These are phyloP conservation scores for Leccinum broughii DNA, from an alignment of 768 basidiomycete species.

Conservation along the genomic window DNA sequence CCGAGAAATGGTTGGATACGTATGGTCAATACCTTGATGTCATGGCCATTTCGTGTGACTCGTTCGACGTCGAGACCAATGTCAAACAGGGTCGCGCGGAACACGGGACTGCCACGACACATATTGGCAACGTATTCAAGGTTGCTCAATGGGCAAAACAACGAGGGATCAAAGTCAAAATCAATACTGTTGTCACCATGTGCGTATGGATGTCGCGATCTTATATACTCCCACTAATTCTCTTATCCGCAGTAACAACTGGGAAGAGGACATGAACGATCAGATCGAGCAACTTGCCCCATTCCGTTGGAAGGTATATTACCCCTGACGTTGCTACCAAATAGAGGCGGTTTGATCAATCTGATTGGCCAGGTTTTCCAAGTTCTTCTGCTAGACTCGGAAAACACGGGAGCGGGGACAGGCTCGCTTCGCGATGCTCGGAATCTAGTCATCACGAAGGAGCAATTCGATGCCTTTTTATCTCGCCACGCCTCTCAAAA, in stretches of 20 bases:
- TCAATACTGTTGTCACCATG: slow-evolving; percentile 38
- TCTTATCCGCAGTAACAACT: slow-evolving; percentile 32
- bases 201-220: background rate
- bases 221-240: background rate
- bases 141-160: slow-evolving; percentile 38
- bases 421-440: slow-evolving; percentile 37
- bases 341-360: background rate
- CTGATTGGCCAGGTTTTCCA: slow-evolving; percentile 33
- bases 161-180: slow-evolving; percentile 39
- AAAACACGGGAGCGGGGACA: slow-evolving; percentile 35
- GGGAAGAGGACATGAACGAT: slow-evolving; percentile 43
- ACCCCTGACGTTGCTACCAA: background rate
- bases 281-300: slow-evolving; percentile 35
- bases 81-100: slow-evolving; percentile 35
- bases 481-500: slow-evolving; percentile 33
- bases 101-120: slow-evolving; percentile 31
- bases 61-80: slow-evolving; percentile 39
- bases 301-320: slow-evolving; percentile 40
- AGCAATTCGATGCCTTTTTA: slow-evolving; percentile 39
- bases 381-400: slow-evolving; percentile 37
- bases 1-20: slow-evolving; percentile 40
- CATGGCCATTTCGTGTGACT: slow-evolving; percentile 45
- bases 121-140: slow-evolving; percentile 36
- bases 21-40: slow-evolving; percentile 42
- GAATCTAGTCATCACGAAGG: slow-evolving; percentile 33